These are phyloP conservation scores for Lizonia empirigonia DNA, from an alignment of 2,329 filamentous ascomycete species.

Conservation along the genomic window DNA sequence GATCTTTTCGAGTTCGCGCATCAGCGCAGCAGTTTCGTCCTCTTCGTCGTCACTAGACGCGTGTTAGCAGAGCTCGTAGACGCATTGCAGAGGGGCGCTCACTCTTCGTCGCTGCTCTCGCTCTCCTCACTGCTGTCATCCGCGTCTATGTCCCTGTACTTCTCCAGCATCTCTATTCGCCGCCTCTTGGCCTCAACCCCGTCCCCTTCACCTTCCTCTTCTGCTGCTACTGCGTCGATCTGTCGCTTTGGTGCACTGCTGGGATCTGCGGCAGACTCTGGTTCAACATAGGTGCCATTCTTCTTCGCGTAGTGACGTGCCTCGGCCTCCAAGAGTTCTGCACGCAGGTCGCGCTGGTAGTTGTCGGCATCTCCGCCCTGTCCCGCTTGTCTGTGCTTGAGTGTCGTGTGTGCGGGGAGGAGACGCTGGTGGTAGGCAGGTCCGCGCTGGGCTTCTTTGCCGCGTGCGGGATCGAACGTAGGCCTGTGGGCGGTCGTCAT, in stretches of 20 bases:
- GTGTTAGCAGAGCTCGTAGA: conserved; percentile 20
- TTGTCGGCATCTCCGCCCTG: conserved; percentile 83
- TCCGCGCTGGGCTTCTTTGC: conserved; percentile 92
- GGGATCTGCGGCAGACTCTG: conserved; percentile 50
- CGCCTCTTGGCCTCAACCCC: conserved; percentile 82
- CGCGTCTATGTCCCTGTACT: conserved; percentile 86
- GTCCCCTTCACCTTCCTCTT: conserved; percentile 58
- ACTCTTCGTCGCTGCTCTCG: conserved; percentile 63
- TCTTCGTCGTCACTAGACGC: conserved; percentile 60
- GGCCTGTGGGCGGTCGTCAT: conserved; percentile 73
- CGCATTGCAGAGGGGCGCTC: conserved; percentile 13
- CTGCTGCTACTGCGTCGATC: conserved; percentile 58
- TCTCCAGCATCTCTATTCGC: conserved; percentile 75
- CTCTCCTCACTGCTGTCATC: conserved; percentile 66
- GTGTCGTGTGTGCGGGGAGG: conserved; percentile 87
- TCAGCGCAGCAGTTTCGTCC: conserved; percentile 83
- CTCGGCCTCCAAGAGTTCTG: conserved; percentile 88
- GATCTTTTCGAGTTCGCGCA: conserved; percentile 93
- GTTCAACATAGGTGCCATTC: conserved; percentile 64
- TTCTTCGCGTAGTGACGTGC: conserved; percentile 85
- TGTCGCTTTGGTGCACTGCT: conserved; percentile 66
- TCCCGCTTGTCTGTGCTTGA: conserved; percentile 82
- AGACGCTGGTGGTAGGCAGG: conserved; percentile 96
- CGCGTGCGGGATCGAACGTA: conserved; percentile 94
- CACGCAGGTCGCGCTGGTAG: conserved; percentile 77